Percentiles rank a stretch among this genome's conserved stretches.
Conservation (phyloP, 2,329 filamentous ascomycete genomes). For the Exophiala sp. region DNA sequence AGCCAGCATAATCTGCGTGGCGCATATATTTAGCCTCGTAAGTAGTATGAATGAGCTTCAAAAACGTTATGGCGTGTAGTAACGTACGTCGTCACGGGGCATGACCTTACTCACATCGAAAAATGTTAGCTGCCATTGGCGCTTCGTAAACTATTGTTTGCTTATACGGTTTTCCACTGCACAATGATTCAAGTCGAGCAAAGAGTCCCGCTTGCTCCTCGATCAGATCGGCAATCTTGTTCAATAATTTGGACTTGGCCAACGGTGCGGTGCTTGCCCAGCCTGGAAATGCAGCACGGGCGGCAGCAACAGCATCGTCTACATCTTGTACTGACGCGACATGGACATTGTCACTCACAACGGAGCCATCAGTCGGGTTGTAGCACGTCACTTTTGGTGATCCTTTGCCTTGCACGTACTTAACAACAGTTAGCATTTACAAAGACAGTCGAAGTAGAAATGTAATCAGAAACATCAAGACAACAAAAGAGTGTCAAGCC, state of each 20-base stretch:
- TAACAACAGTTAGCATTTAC: too few relatives aligned
- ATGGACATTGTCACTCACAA: constrained; percentile 24
- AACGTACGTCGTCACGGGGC: too few relatives aligned
- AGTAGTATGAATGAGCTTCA: too few relatives aligned
- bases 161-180: constrained; percentile 17
- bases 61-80: too few relatives aligned
- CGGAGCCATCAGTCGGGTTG: constrained; percentile 31
- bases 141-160: not conserved
- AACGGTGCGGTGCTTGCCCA: constrained; percentile 29
- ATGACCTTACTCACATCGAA: too few relatives aligned
- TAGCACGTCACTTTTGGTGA: constrained; percentile 36
- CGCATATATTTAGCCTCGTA: too few relatives aligned
- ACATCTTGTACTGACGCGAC: constrained; percentile 33
- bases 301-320: constrained; percentile 35
- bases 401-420: constrained; percentile 45
- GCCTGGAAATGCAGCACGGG: constrained; percentile 34
- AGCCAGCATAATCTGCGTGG: constrained; percentile 27
- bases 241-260: constrained; percentile 25
- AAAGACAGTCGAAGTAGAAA: too few relatives aligned
- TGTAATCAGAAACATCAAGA: too few relatives aligned
- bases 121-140: not conserved
- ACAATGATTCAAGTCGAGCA: constrained; percentile 26
- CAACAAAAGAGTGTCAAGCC: too few relatives aligned
- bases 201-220: constrained; percentile 37
- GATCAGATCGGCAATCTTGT: constrained; percentile 36